Evolutionary conservation across 1,284 basidiomycete species (phyloP).

Genomic region (Paramarasmius palmivorus): DNA sequence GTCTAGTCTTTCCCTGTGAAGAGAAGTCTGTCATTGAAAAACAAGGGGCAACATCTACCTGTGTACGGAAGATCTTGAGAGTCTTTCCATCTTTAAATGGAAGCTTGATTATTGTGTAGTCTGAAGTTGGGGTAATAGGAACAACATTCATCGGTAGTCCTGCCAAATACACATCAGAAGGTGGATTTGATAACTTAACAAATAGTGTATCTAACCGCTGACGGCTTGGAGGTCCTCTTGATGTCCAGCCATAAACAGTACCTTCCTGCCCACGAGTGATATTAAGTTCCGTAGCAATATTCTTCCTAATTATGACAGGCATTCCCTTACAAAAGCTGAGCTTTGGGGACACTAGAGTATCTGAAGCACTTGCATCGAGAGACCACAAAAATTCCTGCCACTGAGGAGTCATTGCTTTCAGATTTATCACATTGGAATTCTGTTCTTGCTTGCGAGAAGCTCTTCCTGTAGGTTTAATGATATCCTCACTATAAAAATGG

Average conservation of each 20-base stretch:
- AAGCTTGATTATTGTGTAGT: too few species aligned
- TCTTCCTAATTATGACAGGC: too few species aligned
- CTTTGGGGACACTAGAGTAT: constrained; percentile 23
- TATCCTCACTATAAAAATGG: constrained; percentile 15
- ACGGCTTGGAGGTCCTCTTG: constrained; percentile 2
- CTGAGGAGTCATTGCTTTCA: too few species aligned
- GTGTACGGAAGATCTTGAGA: too few species aligned
- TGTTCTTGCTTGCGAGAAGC: not conserved
- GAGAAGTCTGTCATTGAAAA: too few species aligned
- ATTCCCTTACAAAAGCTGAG: constrained; percentile 29
- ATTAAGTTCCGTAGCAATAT: constrained; percentile 30
- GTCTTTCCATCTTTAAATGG: too few species aligned
- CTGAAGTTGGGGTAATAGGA: too few species aligned
- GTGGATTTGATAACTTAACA: constrained; percentile 33
- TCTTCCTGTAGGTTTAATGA: not conserved
- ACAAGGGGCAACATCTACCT: too few species aligned
- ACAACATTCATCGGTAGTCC: too few species aligned
- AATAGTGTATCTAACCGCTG: constrained; percentile 32
- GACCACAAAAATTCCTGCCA: constrained; percentile 23
- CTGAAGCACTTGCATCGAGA: constrained; percentile 15
- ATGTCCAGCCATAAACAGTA: constrained; percentile 26
- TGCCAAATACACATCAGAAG: constrained; percentile 28
- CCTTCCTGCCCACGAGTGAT: constrained; percentile 35
- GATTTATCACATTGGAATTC: too few species aligned
- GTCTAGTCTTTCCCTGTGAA: too few species aligned